phyloP scores from a whole-genome alignment of 1,139 yeast species.

The Petasospora rhodanensis region DNA sequence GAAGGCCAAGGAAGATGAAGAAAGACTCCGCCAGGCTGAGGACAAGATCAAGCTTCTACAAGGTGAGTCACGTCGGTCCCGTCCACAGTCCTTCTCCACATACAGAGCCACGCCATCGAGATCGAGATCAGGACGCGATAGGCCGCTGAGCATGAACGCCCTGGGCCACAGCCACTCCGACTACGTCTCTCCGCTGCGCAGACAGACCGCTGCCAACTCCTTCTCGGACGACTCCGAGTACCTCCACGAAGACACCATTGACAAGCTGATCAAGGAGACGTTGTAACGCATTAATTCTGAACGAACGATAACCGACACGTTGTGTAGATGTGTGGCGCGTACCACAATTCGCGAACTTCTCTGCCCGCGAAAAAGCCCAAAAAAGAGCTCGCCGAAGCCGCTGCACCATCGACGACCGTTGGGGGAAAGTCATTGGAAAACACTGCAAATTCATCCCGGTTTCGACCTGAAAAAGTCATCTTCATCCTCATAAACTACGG shows the following conservation, averaged over 20 bases:
- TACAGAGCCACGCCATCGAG: too few species aligned
- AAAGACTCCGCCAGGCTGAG: slow-evolving; percentile 16
- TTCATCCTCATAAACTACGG: too few species aligned
- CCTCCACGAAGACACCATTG: slow-evolving; percentile 13
- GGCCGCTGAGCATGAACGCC: slow-evolving; percentile 8
- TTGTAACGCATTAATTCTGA: too few species aligned
- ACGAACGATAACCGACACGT: not conserved
- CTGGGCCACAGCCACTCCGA: not conserved
- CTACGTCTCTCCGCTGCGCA: not conserved
- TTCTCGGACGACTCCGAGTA: slow-evolving; percentile 1
- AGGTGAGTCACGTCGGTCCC: too few species aligned
- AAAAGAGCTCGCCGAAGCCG: slow-evolving; percentile 5
- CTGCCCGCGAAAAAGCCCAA: too few species aligned
- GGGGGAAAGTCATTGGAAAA: too few species aligned
- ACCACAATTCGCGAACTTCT: too few species aligned
- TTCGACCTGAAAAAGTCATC: too few species aligned
- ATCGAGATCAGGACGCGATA: too few species aligned
- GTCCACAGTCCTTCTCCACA: too few species aligned
- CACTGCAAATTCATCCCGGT: too few species aligned
- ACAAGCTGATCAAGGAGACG: slow-evolving; percentile 13
- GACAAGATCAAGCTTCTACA: slow-evolving; percentile 21
- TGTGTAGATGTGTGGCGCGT: slow-evolving; percentile 8
- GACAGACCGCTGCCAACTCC: not conserved
- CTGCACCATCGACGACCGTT: too few species aligned
- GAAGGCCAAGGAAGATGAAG: slow-evolving; percentile 23